These are phyloP conservation scores for Brassica cretica DNA, from an alignment of 345 rosid genomes.

Conservation along the genomic window DNA sequence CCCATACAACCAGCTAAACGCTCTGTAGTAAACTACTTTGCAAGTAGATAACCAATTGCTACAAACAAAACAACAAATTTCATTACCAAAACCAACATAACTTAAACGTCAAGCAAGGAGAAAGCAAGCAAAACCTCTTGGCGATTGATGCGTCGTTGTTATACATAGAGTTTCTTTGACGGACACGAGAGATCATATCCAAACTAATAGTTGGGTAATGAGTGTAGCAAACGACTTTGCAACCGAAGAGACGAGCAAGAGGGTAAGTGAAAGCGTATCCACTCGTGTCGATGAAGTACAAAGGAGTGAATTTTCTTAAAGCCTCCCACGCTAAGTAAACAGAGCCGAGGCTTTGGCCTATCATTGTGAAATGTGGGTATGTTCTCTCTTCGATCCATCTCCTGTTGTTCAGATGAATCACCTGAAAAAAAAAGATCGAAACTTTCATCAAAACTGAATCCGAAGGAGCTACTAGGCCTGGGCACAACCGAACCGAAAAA, in stretches of 20 bases:
- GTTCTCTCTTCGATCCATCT: constrained; percentile 85
- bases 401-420: constrained; percentile 68
- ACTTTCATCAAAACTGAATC: neutral
- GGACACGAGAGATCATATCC: constrained; percentile 93
- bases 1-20: constrained; percentile 85
- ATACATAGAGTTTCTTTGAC: constrained; percentile 67
- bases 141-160: constrained; percentile 73
- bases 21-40: constrained; percentile 69
- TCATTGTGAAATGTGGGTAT: constrained; percentile 88
- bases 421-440: constrained; percentile 45
- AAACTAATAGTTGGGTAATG: constrained; percentile 94
- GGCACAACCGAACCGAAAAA: too few species aligned
- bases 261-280: constrained; percentile 97
- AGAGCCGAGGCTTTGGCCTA: constrained; percentile 96
- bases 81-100: neutral
- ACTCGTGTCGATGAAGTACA: constrained; percentile 69
- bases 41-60: constrained; percentile 79
- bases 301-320: constrained; percentile 71
- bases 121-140: constrained; percentile 53
- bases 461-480: neutral
- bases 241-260: constrained; percentile 85
- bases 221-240: constrained; percentile 89
- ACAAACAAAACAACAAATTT: constrained; percentile 16
- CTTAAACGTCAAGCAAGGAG: neutral
- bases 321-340: constrained; percentile 91